Conservation (phyloP, 371 early-diverging fungal genomes). For the Rhizomucor miehei region DNA sequence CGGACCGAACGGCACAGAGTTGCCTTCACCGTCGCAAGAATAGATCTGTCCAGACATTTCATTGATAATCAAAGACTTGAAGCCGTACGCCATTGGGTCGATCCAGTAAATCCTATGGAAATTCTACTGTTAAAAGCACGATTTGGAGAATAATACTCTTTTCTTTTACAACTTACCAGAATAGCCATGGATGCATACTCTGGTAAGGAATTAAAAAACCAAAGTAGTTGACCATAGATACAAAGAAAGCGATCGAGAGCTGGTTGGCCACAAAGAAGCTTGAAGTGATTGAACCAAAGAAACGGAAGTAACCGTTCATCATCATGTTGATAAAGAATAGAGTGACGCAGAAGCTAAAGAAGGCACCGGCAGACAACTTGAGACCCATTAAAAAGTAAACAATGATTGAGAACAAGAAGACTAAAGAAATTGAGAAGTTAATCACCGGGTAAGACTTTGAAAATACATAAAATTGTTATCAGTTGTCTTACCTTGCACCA, state of each 20-base stretch:
- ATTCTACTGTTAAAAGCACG: not conserved
- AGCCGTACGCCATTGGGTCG: conserved; percentile 65
- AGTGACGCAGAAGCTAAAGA: conserved; percentile 38
- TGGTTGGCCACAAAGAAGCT: conserved; percentile 45
- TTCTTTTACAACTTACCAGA: conserved; percentile 25
- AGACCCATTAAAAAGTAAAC: conserved; percentile 43
- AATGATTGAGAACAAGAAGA: conserved; percentile 41
- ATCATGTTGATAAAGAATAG: conserved; percentile 30
- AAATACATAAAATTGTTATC: no score
- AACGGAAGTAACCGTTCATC: conserved; percentile 45
- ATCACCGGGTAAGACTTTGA: no score
- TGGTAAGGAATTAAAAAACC: conserved; percentile 37
- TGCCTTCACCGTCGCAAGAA: conserved; percentile 41
- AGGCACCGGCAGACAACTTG: conserved; percentile 37
- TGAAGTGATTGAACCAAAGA: conserved; percentile 42
- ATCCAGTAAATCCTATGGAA: conserved; percentile 42
- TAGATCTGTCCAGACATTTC: conserved; percentile 52
- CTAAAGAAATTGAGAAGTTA: no score
- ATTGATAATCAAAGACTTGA: conserved; percentile 58
- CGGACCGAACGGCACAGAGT: conserved; percentile 38
- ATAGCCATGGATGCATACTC: conserved; percentile 52
- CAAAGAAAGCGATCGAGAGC: conserved; percentile 40
- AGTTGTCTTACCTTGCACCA: conserved; percentile 42
- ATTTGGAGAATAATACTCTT: no score
- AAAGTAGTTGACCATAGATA: conserved; percentile 18